Base-by-base conservation (phyloP, 2,329 filamentous ascomycete genomes). In the Aspergillus viridinutans region DNA sequence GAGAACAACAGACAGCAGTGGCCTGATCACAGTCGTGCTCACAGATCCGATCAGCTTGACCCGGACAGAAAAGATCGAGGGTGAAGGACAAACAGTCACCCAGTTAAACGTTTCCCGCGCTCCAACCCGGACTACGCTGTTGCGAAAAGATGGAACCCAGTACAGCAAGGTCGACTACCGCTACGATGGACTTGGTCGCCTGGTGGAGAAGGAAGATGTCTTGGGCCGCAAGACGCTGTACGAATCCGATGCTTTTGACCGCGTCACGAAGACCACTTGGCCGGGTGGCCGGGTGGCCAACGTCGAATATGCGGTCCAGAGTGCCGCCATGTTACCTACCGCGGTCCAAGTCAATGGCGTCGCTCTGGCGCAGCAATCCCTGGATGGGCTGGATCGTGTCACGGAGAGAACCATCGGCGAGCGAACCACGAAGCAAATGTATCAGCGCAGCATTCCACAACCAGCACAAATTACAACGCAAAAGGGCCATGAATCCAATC, bases 1-100 rank as follows among this genome's bases (percentile, higher is more conserved):
- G 62, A 76, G 78, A 52, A 20, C 47, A 1, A 61, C 52, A 1
- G 14, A 58, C 6, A 55, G 25, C 51, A 55, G 35, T 35, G 61
- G 61, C 23, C 6, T 40, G 1, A 49, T 57, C 8, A 55, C 43
- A 2, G 3, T 45, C 1, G 40, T 40, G 1, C 17, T 20, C 4
- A 55, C 50, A 1, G 53, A 58, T 21, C 53, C 53, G 1, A 55
- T 58, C 21, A n/a, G 4, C 49, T 10, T 53, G 20, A 50, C 50
- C 26, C 9, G n/a, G 9, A 55, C 35, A 2, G 35, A 26, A 14
- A 26, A 43, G 0, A 29, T 28, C 23, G 50, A 55, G 14, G 53
- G 53, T 1, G 49, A 58, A 32, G 56, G 53, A 9, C 17, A 23
- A n/a, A 58, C 38, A 0, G 9, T 4, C 3, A 50, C 29, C 7